phyloP scores from a whole-genome alignment of 768 basidiomycete genomes.

The Auricularia heimuer region DNA sequence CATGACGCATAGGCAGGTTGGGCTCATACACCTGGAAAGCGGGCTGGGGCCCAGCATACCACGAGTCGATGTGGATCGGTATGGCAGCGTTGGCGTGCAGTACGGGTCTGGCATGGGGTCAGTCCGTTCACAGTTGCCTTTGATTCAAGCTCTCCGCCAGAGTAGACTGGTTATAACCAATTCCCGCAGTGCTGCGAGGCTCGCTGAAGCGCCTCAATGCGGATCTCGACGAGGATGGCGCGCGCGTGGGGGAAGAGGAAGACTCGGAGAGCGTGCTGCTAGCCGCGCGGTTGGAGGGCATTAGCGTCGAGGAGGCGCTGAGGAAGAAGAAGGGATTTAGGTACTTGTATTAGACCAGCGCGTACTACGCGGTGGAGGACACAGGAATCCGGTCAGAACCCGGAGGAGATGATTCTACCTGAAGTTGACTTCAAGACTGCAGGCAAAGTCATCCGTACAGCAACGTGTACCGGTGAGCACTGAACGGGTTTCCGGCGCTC shows the following conservation, averaged over 20 bases:
- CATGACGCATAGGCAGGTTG: not conserved
- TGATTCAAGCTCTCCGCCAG: not conserved
- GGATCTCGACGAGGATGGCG: conserved; percentile 40
- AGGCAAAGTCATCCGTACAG: too few species aligned
- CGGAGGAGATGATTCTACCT: too few species aligned
- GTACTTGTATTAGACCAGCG: conserved; percentile 35
- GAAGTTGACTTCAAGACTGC: too few species aligned
- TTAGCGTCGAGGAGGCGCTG: conserved; percentile 50
- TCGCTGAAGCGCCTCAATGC: conserved; percentile 43
- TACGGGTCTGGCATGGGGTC: conserved; percentile 26
- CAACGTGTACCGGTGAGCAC: too few species aligned
- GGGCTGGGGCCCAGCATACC: not conserved
- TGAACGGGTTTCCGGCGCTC: too few species aligned
- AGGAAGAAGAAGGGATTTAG: conserved; percentile 47
- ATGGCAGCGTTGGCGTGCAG: conserved; percentile 11
- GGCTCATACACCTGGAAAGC: conserved; percentile 7
- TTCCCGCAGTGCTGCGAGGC: conserved; percentile 29
- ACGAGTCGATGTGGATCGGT: not conserved
- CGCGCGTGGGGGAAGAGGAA: conserved; percentile 28
- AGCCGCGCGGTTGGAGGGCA: conserved; percentile 48
- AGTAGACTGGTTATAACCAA: too few species aligned
- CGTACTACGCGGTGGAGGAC: too few species aligned
- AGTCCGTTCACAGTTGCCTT: conserved; percentile 5
- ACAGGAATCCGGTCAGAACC: too few species aligned
- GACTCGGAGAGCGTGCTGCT: conserved; percentile 43